Evolutionary conservation across 495 filamentous ascomycete genomes (phyloP).

Genomic region (Massariosphaeria phaeospora): DNA sequence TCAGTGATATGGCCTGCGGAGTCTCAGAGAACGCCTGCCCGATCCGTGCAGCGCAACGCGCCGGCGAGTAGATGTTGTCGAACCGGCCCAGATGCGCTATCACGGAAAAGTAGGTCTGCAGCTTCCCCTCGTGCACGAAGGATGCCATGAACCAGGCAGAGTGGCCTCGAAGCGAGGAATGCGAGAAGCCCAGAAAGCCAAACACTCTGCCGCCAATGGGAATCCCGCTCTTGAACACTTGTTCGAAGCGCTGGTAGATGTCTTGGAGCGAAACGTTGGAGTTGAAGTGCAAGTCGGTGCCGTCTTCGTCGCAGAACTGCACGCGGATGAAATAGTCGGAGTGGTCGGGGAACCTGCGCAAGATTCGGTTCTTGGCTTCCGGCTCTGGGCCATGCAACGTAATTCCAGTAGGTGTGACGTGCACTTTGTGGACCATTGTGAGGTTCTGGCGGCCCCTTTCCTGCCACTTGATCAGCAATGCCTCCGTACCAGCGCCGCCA

Average conservation of each 20-base stretch:
- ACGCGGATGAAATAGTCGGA: conserved; percentile 66
- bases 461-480: too few species aligned
- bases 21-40: conserved; percentile 83
- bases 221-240: conserved; percentile 52
- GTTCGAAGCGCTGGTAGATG: conserved; percentile 56
- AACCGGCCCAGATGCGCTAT: conserved; percentile 65
- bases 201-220: conserved; percentile 60
- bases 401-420: conserved; percentile 64
- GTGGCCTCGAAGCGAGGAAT: conserved; percentile 66
- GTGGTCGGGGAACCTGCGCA: conserved; percentile 62
- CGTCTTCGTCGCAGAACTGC: conserved; percentile 68
- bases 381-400: conserved; percentile 64
- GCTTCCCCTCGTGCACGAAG: conserved; percentile 49
- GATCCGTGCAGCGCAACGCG: conserved; percentile 73
- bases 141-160: conserved; percentile 71
- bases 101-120: conserved; percentile 48
- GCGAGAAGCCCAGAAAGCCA: conserved; percentile 73
- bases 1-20: conserved; percentile 46
- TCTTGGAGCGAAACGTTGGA: conserved; percentile 48
- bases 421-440: conserved; percentile 51
- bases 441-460: conserved; percentile 3
- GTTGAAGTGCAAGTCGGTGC: conserved; percentile 56
- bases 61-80: conserved; percentile 56
- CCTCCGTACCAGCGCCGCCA: too few species aligned
- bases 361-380: conserved; percentile 67